phyloP scores from a whole-genome alignment of 2,329 filamentous ascomycete species.

The Trichophyton mentagrophytes region DNA sequence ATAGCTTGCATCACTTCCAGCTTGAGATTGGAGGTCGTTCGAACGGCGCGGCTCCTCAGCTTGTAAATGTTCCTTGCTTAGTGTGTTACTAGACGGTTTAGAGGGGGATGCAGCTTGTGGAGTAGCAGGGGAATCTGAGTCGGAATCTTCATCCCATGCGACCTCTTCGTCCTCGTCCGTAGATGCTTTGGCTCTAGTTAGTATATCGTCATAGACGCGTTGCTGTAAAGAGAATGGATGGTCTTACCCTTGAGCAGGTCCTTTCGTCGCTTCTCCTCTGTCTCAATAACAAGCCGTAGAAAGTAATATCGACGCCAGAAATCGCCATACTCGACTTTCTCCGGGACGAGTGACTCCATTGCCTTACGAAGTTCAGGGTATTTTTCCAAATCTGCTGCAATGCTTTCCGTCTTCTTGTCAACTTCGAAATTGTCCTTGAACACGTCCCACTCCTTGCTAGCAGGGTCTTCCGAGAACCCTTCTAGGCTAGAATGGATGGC shows the following conservation, averaged over 20 bases:
- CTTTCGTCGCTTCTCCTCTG: conserved; percentile 73
- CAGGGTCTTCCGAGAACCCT: conserved; percentile 71
- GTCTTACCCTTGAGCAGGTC: conserved; percentile 75
- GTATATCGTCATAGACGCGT: not conserved
- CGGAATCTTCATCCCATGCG: conserved; percentile 59
- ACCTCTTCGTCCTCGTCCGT: conserved; percentile 49
- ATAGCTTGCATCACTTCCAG: conserved; percentile 91
- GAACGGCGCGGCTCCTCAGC: conserved; percentile 55
- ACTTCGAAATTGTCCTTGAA: conserved; percentile 68
- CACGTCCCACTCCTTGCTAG: conserved; percentile 56
- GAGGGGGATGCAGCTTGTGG: conserved; percentile 24
- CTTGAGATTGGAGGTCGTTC: conserved; percentile 77
- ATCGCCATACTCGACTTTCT: conserved; percentile 70
- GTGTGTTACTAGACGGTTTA: conserved; percentile 19
- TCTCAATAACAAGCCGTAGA: conserved; percentile 80
- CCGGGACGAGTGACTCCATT: conserved; percentile 95
- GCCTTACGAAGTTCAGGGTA: conserved; percentile 73
- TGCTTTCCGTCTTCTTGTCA: conserved; percentile 71
- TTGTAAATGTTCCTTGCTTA: conserved; percentile 41
- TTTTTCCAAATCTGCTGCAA: conserved; percentile 68
- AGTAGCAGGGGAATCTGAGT: conserved; percentile 35
- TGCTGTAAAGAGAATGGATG: not conserved
- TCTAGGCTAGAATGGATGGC: conserved; percentile 79
- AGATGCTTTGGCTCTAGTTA: conserved; percentile 19
- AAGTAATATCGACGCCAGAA: conserved; percentile 98